Base-by-base conservation (phyloP, 371 early-diverging fungal genomes). In the Aphelidium insulamus region DNA sequence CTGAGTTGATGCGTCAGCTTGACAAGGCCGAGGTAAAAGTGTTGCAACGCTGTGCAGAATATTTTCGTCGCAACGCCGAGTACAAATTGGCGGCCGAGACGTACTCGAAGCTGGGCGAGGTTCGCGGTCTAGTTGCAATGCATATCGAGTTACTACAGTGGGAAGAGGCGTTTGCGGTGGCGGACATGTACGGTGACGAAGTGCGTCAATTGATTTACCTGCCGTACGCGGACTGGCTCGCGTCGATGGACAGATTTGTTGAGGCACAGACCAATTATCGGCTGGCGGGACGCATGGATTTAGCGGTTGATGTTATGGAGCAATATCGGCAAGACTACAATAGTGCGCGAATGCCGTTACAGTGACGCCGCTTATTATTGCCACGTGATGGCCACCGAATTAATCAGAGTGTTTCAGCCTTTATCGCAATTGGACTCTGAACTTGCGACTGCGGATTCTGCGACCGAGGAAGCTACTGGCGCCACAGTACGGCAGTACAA, bases 211-310 rank as follows among this genome's bases (percentile, higher is more conserved):
- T 47, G 19, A 35, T 58, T 0, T 50, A 55, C 26, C 41, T 62
- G 11, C 60, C 66, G 1, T 62, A 62, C 37, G 63, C 58, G 9
- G 44, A 55, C 30, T 57, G 55, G 57, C 41, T 62, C 12, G 52
- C 55, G 6, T 28, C 40, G 28, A 48, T 58, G 23, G 59, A 55
- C 25, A 31, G 52, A 16, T 62, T 44, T 32, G 43, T 48, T 21
- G 61, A 62, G 27, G 66, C 66, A 1, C 55, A 59, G 35, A 31
- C 39, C 19, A 44, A 52, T 33, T 66, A 52, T 35, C 20, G 46
- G n/a, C 56, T 55, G 27, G 60, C 61, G 0, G 61, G 63, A 1
- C 33, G 52, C 5, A 7, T 44, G 4, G 62, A 60, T 22, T 45
- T 52, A 37, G 57, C 66, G 2, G 31, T 57, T 6, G 44, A 40